Evolutionary conservation across 345 rosid species (phyloP).

Genomic region (rapeseed (Brassica napus)): DNA sequence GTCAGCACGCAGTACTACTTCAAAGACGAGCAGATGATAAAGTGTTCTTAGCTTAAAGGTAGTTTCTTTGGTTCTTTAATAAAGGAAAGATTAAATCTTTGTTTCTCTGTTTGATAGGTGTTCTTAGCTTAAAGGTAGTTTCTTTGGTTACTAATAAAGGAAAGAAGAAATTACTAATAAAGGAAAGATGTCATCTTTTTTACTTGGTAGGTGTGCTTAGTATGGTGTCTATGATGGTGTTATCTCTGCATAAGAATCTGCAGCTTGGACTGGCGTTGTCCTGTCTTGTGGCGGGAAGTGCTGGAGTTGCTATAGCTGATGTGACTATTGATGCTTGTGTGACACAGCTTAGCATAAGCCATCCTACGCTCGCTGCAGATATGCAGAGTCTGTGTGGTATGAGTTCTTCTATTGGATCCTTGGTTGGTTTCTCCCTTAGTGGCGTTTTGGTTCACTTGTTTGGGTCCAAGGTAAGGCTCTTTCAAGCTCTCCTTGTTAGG

Average conservation of each 20-base stretch:
- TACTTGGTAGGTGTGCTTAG: slow-evolving; percentile 48
- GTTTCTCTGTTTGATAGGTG: slow-evolving; percentile 38
- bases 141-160: slow-evolving; percentile 5
- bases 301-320: slow-evolving; percentile 67
- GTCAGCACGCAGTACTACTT: slow-evolving; percentile 67
- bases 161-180: neutral
- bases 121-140: slow-evolving; percentile 34
- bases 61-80: slow-evolving; percentile 14
- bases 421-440: slow-evolving; percentile 63
- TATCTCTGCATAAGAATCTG: slow-evolving; percentile 50
- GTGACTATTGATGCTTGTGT: slow-evolving; percentile 80
- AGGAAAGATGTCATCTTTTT: slow-evolving; percentile 14
- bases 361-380: slow-evolving; percentile 70
- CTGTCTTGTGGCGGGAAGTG: slow-evolving; percentile 54
- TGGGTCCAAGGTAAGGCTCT: slow-evolving; percentile 55
- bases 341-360: slow-evolving; percentile 58
- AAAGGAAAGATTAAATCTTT: neutral
- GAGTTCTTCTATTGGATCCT: slow-evolving; percentile 62
- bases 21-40: slow-evolving; percentile 70
- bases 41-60: no score
- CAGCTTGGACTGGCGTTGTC: slow-evolving; percentile 55
- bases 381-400: slow-evolving; percentile 79
- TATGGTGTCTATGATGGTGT: slow-evolving; percentile 54
- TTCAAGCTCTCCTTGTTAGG: neutral
- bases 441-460: slow-evolving; percentile 62